A percentile compares a stretch with the other conserved stretches of the same genome.
Evolutionary conservation across 805 yeast species (phyloP).

Genomic region (Cyberlindnera xishuangbannaensis): DNA sequence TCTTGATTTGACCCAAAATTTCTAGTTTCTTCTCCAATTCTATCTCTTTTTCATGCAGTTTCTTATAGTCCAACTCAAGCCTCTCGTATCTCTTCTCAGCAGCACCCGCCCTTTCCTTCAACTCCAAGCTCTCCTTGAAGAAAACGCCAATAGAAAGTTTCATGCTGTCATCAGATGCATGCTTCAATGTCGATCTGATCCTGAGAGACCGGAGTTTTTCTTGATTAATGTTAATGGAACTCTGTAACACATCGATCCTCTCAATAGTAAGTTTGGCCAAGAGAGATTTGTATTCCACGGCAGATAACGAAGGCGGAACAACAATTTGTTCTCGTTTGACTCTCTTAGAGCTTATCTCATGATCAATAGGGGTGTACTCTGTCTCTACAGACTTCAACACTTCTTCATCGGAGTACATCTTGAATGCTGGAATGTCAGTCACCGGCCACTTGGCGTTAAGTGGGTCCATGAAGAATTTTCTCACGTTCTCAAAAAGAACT

Average conservation of each 20-base stretch:
- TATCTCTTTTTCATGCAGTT: conserved; percentile 8
- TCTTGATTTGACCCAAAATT: conserved; percentile 1
- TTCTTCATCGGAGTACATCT: conserved; percentile 12
- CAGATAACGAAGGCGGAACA: conserved; percentile 19
- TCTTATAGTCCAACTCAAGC: conserved; percentile 18
- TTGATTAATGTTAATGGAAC: conserved; percentile 20
- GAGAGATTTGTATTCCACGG: conserved; percentile 30
- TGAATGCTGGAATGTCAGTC: conserved; percentile 13
- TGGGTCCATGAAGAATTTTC: conserved; percentile 12
- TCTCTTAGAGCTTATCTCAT: conserved; percentile 3
- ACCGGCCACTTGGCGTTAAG: conserved; percentile 4
- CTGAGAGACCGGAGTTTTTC: conserved; percentile 25
- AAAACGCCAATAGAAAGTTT: conserved; percentile 35
- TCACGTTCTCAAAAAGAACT: conserved; percentile 5
- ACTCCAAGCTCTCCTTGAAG: conserved; percentile 28
- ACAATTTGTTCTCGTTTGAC: conserved; percentile 12
- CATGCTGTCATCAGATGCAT: conserved; percentile 33
- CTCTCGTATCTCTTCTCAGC: conserved; percentile 19
- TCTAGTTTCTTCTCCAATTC: conserved; percentile 5
- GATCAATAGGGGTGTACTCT: conserved; percentile 8
- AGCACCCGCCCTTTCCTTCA: conserved; percentile 16
- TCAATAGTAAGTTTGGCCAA: conserved; percentile 34
- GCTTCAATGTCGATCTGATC: conserved; percentile 34
- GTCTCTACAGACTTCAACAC: conserved; percentile 18
- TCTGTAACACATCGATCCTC: conserved; percentile 27